A percentile compares a stretch with the other conserved stretches of the same genome.
phyloP scores from a whole-genome alignment of 495 filamentous ascomycete species.

The Aspergillus conjunctus region DNA sequence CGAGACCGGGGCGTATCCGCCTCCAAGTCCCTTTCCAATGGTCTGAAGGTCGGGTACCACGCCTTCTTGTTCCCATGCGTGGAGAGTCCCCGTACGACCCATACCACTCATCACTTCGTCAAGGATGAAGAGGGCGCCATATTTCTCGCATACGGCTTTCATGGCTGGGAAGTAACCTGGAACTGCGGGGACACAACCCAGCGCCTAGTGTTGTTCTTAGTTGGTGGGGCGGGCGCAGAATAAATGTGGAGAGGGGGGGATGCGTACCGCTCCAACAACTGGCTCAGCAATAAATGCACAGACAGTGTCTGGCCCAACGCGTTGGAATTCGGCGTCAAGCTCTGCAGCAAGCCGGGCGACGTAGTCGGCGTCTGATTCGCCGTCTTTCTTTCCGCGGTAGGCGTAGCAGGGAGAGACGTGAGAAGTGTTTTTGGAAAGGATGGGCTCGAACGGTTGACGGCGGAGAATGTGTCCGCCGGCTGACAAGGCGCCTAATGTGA shows the following conservation, averaged over 20 bases:
- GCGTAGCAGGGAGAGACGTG: constrained; percentile 71
- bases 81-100: constrained; percentile 67
- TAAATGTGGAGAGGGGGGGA: not conserved
- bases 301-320: constrained; percentile 69
- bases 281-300: constrained; percentile 79
- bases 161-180: constrained; percentile 66
- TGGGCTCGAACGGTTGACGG: constrained; percentile 65
- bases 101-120: constrained; percentile 85
- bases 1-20: constrained; percentile 64
- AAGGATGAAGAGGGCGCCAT: constrained; percentile 68
- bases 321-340: constrained; percentile 73
- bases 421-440: constrained; percentile 62
- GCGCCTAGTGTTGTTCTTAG: constrained; percentile 26
- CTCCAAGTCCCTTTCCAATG: constrained; percentile 70
- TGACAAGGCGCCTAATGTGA: constrained; percentile 66
- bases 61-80: constrained; percentile 68
- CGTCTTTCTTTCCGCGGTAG: constrained; percentile 56
- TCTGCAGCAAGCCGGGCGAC: constrained; percentile 65
- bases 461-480: constrained; percentile 65
- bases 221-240: not conserved
- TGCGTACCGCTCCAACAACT: constrained; percentile 57
- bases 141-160: constrained; percentile 60
- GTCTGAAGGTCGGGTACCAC: constrained; percentile 68
- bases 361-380: constrained; percentile 51
- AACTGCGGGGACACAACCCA: constrained; percentile 66